Conservation (phyloP, 345 rosid genomes). For the Hirschfeldia incana region DNA sequence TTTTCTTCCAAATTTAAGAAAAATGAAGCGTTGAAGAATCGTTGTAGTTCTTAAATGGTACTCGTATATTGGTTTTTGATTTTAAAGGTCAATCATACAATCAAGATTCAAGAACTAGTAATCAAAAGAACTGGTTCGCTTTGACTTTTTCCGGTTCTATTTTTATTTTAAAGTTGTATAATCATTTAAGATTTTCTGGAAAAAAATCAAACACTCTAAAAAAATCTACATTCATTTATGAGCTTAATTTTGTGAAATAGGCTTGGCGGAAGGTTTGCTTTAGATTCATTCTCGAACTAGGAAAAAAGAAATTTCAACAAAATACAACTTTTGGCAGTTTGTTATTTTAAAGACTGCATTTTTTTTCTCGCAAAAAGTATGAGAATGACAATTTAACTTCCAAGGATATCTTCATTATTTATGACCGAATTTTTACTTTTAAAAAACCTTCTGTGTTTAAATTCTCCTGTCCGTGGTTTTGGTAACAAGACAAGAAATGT, state of each 20-base stretch:
- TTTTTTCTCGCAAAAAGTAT: neutral
- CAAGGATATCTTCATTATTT: neutral
- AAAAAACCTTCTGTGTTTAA: neutral
- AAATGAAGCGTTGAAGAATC: neutral
- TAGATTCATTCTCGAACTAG: neutral
- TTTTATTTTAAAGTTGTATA: neutral
- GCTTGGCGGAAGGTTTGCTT: neutral
- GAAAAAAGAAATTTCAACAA: neutral
- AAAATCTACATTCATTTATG: neutral
- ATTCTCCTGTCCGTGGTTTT: neutral
- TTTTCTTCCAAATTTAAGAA: neutral
- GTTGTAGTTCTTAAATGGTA: neutral
- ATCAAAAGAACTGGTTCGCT: neutral
- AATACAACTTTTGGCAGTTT: neutral
- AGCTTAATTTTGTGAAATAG: neutral
- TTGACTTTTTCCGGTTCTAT: neutral
- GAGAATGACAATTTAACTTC: neutral
- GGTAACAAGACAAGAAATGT: neutral
- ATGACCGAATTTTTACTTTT: neutral
- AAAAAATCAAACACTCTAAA: neutral
- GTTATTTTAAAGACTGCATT: neutral
- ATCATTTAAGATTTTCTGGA: neutral
- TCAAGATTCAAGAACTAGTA: neutral
- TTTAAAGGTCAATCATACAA: neutral
- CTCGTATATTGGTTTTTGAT: neutral